Evolutionary conservation across 1,284 basidiomycete species (phyloP).

Genomic region (Chondrostereum purpureum): DNA sequence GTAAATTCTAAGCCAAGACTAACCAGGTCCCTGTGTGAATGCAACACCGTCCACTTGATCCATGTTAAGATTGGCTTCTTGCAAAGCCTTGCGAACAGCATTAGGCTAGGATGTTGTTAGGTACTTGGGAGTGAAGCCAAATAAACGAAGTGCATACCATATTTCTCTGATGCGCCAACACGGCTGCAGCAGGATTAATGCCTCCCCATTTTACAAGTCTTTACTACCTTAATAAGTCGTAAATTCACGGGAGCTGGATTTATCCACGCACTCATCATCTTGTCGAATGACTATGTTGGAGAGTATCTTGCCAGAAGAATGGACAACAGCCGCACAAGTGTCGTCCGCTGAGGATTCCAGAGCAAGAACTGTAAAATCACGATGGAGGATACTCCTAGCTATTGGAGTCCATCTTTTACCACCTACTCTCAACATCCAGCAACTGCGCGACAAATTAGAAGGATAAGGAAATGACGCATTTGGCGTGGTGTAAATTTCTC

Average conservation of each 20-base stretch:
- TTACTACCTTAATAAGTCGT: conserved; percentile 4
- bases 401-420: background rate
- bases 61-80: conserved; percentile 52
- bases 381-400: too few species aligned
- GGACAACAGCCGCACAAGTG: conserved; percentile 80
- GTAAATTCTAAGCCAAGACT: conserved; percentile 11
- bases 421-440: conserved; percentile 1
- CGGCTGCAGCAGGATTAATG: conserved; percentile 77
- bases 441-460: too few species aligned
- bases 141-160: conserved; percentile 41
- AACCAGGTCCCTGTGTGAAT: conserved; percentile 86
- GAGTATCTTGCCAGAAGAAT: conserved; percentile 59
- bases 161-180: conserved; percentile 68
- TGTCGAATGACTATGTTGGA: conserved; percentile 84
- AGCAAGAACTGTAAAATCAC: conserved; percentile 64
- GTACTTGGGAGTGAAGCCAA: conserved; percentile 1
- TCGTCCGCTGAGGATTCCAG: conserved; percentile 87
- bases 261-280: conserved; percentile 43
- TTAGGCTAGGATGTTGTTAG: conserved; percentile 46
- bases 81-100: conserved; percentile 65
- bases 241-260: background rate
- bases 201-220: conserved; percentile 72
- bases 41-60: conserved; percentile 78
- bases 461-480: too few species aligned
- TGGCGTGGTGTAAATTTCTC: too few species aligned